Base-by-base conservation (phyloP, 768 basidiomycete species). In the Pulveroboletus sp. region DNA sequence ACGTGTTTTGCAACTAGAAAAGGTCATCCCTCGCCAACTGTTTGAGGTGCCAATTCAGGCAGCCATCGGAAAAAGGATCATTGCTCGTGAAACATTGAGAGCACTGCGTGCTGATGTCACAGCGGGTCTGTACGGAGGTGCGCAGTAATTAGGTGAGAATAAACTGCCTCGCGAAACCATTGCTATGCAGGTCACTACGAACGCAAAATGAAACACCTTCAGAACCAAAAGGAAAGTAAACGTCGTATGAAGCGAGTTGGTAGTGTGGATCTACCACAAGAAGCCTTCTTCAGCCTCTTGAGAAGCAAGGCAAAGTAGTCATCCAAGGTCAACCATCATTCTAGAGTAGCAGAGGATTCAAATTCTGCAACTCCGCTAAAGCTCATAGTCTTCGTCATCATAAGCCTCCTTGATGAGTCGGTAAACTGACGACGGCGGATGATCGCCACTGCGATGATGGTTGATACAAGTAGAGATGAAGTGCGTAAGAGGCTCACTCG, bases 41-140 rank as follows among this genome's bases (percentile, higher is more conserved):
- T 98, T 94, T 62, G 94, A 97, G 68, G 84, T 97, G 10, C 87
- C 94, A 2, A 96, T 99, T 46, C 96, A 98, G 64, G 96, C 96
- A 32, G 85, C 84, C 1, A 76, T 96, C 15, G 94, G 94, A 13
- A 82, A 79, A 57, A 90, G 84, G 54, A 78, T 97, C 48, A 81
- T 98, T 42, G 91, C 95, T 4, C 80, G 95, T 27, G 93, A 95
- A 66, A 94, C 86, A 14, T 69, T 95, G 39, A 87, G 84, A 40
- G 91, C 93, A 2, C 69, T 90, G 59, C 82, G 90, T 30, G 89
- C 90, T 24, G 90, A 99, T 57, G 95, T 98, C 15, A 96, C 93
- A 0, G 93, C 92, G 15, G 93, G 93, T 3, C 71, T 96, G 40
- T 95, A 96, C 58, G 93, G 94, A 66, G 93, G 90, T 80, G 50